phyloP scores from a whole-genome alignment of 192 early-diverging fungal genomes.

The Coemansia sp. region DNA sequence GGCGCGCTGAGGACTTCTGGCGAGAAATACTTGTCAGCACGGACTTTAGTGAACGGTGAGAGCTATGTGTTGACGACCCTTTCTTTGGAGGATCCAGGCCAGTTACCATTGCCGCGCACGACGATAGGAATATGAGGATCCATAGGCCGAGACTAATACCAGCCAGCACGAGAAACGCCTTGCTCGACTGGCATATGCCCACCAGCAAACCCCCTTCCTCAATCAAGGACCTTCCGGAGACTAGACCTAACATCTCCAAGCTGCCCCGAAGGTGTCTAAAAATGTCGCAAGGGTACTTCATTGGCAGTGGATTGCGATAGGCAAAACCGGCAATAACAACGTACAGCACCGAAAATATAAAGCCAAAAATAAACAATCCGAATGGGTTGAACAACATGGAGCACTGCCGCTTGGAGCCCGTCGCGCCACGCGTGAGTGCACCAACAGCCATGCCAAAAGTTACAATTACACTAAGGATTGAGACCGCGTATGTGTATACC shows the following conservation, averaged over 20 bases:
- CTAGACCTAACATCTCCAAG: constrained; percentile 34
- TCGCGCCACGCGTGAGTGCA: constrained; percentile 26
- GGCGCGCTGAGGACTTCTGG: background rate
- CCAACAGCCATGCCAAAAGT: constrained; percentile 28
- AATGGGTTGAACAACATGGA: constrained; percentile 28
- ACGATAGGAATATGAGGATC: constrained; percentile 34
- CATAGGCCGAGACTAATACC: constrained; percentile 43
- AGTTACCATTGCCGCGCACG: constrained; percentile 34
- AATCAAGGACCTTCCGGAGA: constrained; percentile 38
- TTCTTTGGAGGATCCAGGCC: constrained; percentile 30
- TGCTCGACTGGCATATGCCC: constrained; percentile 50
- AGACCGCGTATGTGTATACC: constrained; percentile 36
- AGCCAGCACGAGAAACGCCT: constrained; percentile 42
- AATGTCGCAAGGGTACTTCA: constrained; percentile 49
- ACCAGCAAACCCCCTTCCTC: constrained; percentile 47
- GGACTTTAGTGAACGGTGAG: constrained; percentile 15
- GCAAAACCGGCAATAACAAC: constrained; percentile 49
- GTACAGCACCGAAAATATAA: constrained; percentile 42
- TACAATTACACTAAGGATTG: constrained; percentile 33
- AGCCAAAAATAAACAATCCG: constrained; percentile 25
- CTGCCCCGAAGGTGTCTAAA: constrained; percentile 33
- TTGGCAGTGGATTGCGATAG: constrained; percentile 47
- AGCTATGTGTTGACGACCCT: constrained; percentile 1
- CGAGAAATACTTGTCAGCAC: background rate
- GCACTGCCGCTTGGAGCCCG: constrained; percentile 14